Evolutionary conservation across 805 yeast species (phyloP).

Genomic region (Ogataea salicorniae): DNA sequence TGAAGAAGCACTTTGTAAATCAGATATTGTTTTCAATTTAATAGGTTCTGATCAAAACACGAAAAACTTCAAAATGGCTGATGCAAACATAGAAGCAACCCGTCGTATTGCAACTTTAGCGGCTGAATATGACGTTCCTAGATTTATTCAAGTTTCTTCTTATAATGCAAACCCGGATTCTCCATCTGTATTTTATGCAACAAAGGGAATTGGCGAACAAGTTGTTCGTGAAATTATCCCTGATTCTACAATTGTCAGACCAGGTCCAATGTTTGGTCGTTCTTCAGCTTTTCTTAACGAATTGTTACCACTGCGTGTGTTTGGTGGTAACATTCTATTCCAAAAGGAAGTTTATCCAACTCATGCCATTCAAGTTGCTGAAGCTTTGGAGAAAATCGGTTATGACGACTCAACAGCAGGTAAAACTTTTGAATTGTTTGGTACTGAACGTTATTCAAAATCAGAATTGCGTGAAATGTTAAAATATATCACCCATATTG

Average conservation of each 20-base stretch:
- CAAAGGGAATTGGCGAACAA: constrained; percentile 76
- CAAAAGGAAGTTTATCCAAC: constrained; percentile 66
- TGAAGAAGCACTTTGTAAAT: constrained; percentile 70
- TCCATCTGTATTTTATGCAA: constrained; percentile 64
- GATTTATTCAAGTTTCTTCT: constrained; percentile 74
- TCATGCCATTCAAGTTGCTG: constrained; percentile 74
- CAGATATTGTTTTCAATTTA: constrained; percentile 78
- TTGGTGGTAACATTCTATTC: constrained; percentile 62
- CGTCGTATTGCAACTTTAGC: constrained; percentile 72
- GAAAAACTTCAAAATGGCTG: constrained; percentile 78
- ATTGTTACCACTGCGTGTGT: constrained; percentile 48
- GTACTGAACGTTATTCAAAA: constrained; percentile 60
- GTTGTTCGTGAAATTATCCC: constrained; percentile 64
- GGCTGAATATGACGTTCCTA: constrained; percentile 63
- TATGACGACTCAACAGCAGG: constrained; percentile 79
- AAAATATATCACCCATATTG: constrained; percentile 39
- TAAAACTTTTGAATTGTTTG: constrained; percentile 66
- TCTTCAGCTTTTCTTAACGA: constrained; percentile 66
- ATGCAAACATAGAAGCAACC: constrained; percentile 74
- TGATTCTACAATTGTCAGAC: constrained; percentile 79
- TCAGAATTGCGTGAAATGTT: constrained; percentile 66
- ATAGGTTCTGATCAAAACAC: constrained; percentile 73
- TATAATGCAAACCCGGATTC: constrained; percentile 70
- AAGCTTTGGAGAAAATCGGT: constrained; percentile 72
- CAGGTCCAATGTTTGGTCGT: constrained; percentile 73